Conservation (phyloP, 176 grass and related monocot genomes). For the Thinopyrum elongatum region DNA sequence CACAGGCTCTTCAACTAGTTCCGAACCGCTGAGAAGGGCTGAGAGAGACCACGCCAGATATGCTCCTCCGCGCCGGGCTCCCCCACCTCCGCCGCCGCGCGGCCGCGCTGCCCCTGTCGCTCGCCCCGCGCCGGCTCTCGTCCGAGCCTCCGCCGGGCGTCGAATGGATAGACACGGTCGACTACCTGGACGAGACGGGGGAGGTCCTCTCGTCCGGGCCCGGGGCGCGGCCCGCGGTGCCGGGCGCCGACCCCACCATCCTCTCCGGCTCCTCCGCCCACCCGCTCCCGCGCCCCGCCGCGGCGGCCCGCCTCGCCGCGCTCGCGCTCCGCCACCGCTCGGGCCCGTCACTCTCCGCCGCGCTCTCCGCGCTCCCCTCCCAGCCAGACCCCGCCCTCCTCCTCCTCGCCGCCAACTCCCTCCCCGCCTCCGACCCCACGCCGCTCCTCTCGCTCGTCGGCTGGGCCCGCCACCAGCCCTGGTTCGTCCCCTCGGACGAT, state of each 20-base stretch:
- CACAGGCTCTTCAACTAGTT: neutral
- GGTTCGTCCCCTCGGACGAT: constrained; percentile 63
- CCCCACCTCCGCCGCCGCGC: constrained; percentile 25
- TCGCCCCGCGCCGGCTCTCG: neutral
- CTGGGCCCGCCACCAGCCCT: constrained; percentile 72
- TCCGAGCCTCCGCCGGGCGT: neutral
- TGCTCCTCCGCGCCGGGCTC: constrained; percentile 53
- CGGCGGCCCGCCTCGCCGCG: constrained; percentile 65
- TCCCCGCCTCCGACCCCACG: constrained; percentile 73
- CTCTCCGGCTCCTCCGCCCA: constrained; percentile 73
- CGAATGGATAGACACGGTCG: constrained; percentile 80
- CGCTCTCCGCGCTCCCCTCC: constrained; percentile 75
- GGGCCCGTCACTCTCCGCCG: constrained; percentile 61
- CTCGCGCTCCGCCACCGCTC: constrained; percentile 76
- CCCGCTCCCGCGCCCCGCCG: constrained; percentile 62
- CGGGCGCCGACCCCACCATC: constrained; percentile 65
- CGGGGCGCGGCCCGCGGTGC: constrained; percentile 64
- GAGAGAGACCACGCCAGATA: neutral
- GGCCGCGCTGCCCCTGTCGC: constrained; percentile 2
- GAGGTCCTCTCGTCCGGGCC: constrained; percentile 59
- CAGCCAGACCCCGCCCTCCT: constrained; percentile 62
- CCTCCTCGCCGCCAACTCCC: constrained; percentile 54
- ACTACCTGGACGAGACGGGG: constrained; percentile 89
- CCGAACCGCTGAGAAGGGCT: neutral
- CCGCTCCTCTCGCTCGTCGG: constrained; percentile 77